These are phyloP conservation scores for Pseudogymnoascus sp. DNA, from an alignment of 2,329 filamentous ascomycete species.

Conservation along the genomic window DNA sequence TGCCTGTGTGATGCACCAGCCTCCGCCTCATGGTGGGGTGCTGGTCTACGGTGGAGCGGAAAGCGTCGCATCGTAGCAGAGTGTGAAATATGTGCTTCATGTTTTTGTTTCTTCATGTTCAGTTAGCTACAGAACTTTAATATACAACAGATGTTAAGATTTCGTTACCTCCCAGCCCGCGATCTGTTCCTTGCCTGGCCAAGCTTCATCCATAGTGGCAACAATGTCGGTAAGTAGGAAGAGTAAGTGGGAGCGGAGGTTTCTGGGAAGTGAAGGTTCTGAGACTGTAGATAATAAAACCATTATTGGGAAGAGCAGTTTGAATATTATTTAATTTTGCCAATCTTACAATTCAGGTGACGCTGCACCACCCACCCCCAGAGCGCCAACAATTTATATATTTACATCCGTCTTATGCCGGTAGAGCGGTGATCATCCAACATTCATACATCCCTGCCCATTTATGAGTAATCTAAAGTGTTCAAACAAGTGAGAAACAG, in stretches of 20 bases:
- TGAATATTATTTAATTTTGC: conserved; percentile 6
- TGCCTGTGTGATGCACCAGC: not conserved
- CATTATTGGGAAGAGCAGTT: not conserved
- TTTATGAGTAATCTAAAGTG: conserved; percentile 24
- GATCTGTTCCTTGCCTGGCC: not conserved
- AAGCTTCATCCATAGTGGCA: not conserved
- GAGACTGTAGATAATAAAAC: not conserved
- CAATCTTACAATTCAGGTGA: conserved; percentile 8
- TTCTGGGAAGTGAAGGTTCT: not conserved
- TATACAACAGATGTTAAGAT: not conserved
- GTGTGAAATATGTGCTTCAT: not conserved
- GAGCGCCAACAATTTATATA: conserved; percentile 21
- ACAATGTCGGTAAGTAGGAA: not conserved
- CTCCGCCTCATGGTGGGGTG: not conserved
- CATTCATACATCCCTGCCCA: conserved; percentile 28
- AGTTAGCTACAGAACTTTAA: not conserved
- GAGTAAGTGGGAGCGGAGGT: not conserved
- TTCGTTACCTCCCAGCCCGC: not conserved
- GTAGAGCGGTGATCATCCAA: conserved; percentile 29
- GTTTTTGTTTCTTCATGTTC: not conserved
- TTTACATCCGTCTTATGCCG: conserved; percentile 23
- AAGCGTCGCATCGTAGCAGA: not conserved
- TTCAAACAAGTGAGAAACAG: conserved; percentile 22
- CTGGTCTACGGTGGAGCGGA: not conserved
- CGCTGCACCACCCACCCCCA: not conserved